Base-by-base conservation (phyloP, 768 basidiomycete species). In the Tylopilus felleus region DNA sequence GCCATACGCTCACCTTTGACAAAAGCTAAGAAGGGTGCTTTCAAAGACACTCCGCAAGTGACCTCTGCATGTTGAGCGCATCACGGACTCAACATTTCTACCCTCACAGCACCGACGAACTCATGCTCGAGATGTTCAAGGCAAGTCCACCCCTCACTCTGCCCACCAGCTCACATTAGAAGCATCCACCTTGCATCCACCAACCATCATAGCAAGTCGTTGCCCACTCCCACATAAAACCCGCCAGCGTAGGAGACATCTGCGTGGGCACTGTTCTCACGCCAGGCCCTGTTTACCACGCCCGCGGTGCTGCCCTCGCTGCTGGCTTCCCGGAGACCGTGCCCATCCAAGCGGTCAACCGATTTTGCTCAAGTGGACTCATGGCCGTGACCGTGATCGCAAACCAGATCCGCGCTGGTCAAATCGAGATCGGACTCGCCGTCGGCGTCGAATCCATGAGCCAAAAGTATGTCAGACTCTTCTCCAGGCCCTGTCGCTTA, bases 381-480 rank as follows among this genome's bases (percentile, higher is more conserved):
- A 90, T 92, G 86, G 88, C 91, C 13, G 77, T 86, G 28, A 88
- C 86, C 10, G 78, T 79, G 28, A 83, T 93, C 52, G 80, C 88
- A 21, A 92, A 91, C 68, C 82, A 88, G 62, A 82, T 93, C 45
- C 77, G 81, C 16, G 77, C 77, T 12, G 87, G 88, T n/a, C 86
- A 92, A 65, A 89, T 92, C 41, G 81, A 90, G 41, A 75, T 92
- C 49, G 90, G 91, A 3, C 74, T 93, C 17, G 88, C 88, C 28
- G 68, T 91, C 45, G 93, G 91, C n/a, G 79, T 89, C 16, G 92
- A 95, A 70, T 88, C 83, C 71, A 93, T 96, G 93, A 85, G 85
- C 12, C 71, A 81, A 64, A 86, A 86, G 81, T 88, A 68, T 55
- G 80, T 67, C 43, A 4, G 28, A 14, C 3, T 23, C 17, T 19